Base-by-base conservation (phyloP, 768 basidiomycete genomes). In the Candolleomyces aberdarensis region DNA sequence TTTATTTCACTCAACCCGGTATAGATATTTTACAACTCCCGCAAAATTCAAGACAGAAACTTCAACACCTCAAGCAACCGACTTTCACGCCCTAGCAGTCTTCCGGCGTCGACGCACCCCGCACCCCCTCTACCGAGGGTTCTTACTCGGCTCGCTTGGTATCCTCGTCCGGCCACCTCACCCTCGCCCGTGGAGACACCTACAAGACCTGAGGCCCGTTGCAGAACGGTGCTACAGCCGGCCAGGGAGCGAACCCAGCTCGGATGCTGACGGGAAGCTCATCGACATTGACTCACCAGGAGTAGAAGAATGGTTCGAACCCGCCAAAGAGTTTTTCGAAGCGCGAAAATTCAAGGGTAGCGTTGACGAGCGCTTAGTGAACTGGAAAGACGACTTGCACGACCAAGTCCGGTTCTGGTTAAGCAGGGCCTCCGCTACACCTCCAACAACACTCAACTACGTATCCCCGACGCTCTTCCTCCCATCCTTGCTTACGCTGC, bases 81-180 rank as follows among this genome's bases (percentile, higher is more conserved):
- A 17, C 44, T 82, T 87, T 59, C 83, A 83, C 3, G 92, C 90
- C 11, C 86, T 94, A 44, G 88, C 87, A 65, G 75, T 93, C 22
- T 94, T 92, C 68, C 81, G 84, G 26, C 78, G 91, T 2, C 82
- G 89, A 15, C 79, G 80, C 64, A 90, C 91, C 0, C 70, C 82
- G 8, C 89, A 90, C 65, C 74, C 82, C 26, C 90, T 89, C 2
- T 90, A 91, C 62, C 84, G 92, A 50, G 92, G 92, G 11, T 90
- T 88, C 69, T 85, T 88, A 20, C 85, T 94, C 29, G 88, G 88
- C 8, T 91, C 92, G 3, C 76, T 94, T 0, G 91, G 91, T 32
- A 80, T 93, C 32, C 77, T 93, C 1, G 80, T 92, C 20, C 87
- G 84, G 4, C 83, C 80, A 59, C 36, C 60, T 7, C 29, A 14